Conservation (phyloP, 2,329 filamentous ascomycete genomes). For the Diplodia scrobiculata region DNA sequence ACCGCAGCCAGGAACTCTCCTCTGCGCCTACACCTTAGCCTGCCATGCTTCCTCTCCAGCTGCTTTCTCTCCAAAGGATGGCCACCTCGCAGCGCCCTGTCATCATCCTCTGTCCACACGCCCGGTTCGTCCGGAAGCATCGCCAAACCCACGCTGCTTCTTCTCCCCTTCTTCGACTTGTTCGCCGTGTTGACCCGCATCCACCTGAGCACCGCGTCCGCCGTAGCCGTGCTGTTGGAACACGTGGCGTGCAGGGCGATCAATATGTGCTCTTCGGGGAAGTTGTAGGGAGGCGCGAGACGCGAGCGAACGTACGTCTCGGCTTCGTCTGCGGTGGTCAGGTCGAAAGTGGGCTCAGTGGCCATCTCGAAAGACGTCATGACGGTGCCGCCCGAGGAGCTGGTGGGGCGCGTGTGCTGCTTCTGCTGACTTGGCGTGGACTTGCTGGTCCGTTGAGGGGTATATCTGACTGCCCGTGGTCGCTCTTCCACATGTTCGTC, state of each 20-base stretch:
- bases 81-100: not conserved
- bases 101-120: conserved; percentile 25
- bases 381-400: conserved; percentile 16
- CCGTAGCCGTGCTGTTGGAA: not conserved
- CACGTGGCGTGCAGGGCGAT: conserved; percentile 21
- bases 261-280: conserved; percentile 6
- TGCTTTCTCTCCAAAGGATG: not conserved
- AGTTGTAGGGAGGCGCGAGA: conserved; percentile 12
- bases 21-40: conserved; percentile 13
- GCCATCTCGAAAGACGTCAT: conserved; percentile 9
- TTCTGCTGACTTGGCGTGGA: not conserved
- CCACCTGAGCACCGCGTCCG: conserved; percentile 11
- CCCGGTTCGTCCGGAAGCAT: conserved; percentile 18
- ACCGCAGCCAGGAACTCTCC: not conserved
- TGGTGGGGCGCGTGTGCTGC: not conserved
- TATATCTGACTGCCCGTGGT: not conserved
- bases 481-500: not conserved
- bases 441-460: not conserved
- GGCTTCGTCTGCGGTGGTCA: not conserved
- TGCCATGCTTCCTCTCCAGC: conserved; percentile 24
- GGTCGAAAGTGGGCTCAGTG: not conserved
- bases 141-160: not conserved
- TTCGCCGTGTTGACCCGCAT: conserved; percentile 12
- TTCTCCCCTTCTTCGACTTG: conserved; percentile 3
- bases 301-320: conserved; percentile 20